Evolutionary conservation across 2,329 filamentous ascomycete genomes (phyloP), one percentile per base, ranked within the genome.

Genomic region (Zasmidium citrigriseum): DNA sequence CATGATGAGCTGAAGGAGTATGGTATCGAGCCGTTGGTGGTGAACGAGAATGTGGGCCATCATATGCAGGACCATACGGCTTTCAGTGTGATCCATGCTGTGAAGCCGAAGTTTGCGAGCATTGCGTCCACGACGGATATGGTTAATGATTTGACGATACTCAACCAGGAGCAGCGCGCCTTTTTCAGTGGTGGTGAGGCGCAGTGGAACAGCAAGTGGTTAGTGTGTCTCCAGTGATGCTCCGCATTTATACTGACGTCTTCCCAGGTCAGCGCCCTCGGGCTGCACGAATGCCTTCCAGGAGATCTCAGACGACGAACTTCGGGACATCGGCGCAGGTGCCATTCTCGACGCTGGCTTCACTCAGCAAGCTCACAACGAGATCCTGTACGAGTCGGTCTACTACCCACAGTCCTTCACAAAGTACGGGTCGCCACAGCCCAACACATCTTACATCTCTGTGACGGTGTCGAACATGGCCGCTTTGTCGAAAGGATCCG

Each of bases 41-140:
- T 87, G 58, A 82, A 84, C 0, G 81, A 82, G 1, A 83, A 86
- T 46, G 86, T 89, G 2, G 87, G 87, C 5, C 81, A 82, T 59
- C 86, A 89, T 72, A 77, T 89, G 3, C 76, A 85, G 58, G 86
- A 89, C 67, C 85, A 86, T 47, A 74, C 65, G 38, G 68, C 73
- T 62, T 80, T 83, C 20, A 70, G 60, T 16, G 56, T 65, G n/a
- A 53, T 63, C 21, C 61, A 69, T 34, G 58, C 55, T 10, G 67
- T 70, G n/a, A 65, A 68, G 34, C 65, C 67, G 4, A 46, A 63
- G 12, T 60, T 61, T 48, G 61, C 61, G 9, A 45, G 52, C 10
- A 48, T 58, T n/a, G 61, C 46, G 10, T 48, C 27, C 2, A 60
- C 52, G 2, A 58, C 54, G n/a, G 55, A 57, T 12, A 58, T 61